Evolutionary conservation across 352 stramenopile species (phyloP), one percentile per base, ranked within the genome.

Genomic region (Hyaloperonospora arabidopsidis): DNA sequence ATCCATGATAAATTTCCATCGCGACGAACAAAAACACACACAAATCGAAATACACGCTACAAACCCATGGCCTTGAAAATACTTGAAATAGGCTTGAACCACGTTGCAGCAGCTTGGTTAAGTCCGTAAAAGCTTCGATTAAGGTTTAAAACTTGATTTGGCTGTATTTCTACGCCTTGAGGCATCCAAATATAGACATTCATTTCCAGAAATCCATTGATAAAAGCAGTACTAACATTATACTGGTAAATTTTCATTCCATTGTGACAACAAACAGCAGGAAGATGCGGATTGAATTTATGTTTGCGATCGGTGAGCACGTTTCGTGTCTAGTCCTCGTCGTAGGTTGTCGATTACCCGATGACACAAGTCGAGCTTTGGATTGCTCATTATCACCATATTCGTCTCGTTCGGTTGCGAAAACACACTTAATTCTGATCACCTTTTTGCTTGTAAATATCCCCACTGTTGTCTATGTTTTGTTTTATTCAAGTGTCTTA

Each of bases 71-170:
- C 45, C 12, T 17, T 63, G 56, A 1, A 56, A 46, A 8, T 18
- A 11, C n/a, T n/a, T n/a, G n/a, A n/a, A n/a, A n/a, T n/a, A n/a
- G n/a, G n/a, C 3, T 36, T 23, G 32, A 74, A 68, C 1, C 51
- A 70, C 17, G 50, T 49, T 21, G n/a, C n/a, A n/a, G n/a, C n/a
- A n/a, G n/a, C n/a, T n/a, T n/a, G n/a, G n/a, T n/a, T n/a, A n/a
- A n/a, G 63, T 57, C 1, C 65, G 18, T 74, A 77, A 0, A 81
- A 13, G 36, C 59, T 67, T 5, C 57, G 47, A 18, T 47, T 28
- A 17, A 47, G 7, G 4, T 32, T 15, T 1, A 28, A 12, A 5
- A 32, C 40, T n/a, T 32, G 7, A 47, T n/a, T 10, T 14, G 3
- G 18, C 4, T n/a, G 1, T 47, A 14, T 1, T 1, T 14, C 17